Evolutionary conservation across 1,284 basidiomycete genomes (phyloP), one percentile per base, ranked within the genome.

Genomic region (Ustilago crameri): DNA sequence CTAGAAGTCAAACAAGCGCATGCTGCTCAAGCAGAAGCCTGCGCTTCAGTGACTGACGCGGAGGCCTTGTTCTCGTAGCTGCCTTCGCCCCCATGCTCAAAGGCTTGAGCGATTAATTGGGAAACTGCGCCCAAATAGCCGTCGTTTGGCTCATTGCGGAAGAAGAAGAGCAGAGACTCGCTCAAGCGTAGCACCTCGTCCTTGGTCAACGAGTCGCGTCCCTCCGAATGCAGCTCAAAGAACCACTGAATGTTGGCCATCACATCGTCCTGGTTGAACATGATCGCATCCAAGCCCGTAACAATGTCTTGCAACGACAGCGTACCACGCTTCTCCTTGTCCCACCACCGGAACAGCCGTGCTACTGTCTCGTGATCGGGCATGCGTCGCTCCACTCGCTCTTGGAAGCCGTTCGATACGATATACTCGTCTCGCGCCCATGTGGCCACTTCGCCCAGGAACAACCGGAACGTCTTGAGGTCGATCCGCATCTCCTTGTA

Each of bases 191-290:
- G 85, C 27, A 98, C 92, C 83, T 98, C 95, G 79, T 98, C 95
- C 84, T 95, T 97, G 2, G 94, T 95, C 66, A 98, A 85, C 81
- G 87, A 94, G 0, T 93, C 93, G 79, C 98, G 94, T 72, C 93
- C 93, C 83, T 98, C 91, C 84, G 95, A 95, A 38, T 83, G 81
- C 50, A 98, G 84, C 73, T 92, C 91, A 85, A 98, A 98, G 85
- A 98, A 95, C 94, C 95, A 98, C 83, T 96, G 92, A 76, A 98
- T 97, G 78, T 93, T 95, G 65, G 94, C 92, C 93, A 98, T 96
- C 65, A 98, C 86, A 82, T 96, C 96, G 34, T 77, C 79, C 24
- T 73, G 61, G 18, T 75, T 65, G 84, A 93, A 92, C 89, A 98
- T 93, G 56, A 97, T 91, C 14, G 90, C 90, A 78, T 96, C 91